Conservation (phyloP, 2,329 filamentous ascomycete genomes). For the Knufia petricola region DNA sequence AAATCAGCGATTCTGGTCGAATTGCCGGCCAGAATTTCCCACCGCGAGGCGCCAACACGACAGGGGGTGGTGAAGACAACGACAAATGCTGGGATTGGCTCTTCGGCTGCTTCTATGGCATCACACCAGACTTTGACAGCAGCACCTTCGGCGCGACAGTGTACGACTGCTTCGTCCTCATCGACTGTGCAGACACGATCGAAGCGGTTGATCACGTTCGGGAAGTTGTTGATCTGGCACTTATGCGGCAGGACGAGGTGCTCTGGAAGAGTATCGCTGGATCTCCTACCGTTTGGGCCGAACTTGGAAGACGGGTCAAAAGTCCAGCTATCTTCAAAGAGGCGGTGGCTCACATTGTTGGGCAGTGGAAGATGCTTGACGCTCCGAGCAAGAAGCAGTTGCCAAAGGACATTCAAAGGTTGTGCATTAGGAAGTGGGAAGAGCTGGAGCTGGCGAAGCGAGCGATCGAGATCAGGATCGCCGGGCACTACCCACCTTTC, state of each 20-base stretch:
- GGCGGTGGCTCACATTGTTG: constrained; percentile 26
- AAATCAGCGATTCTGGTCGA: constrained; percentile 1
- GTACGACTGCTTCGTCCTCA: constrained; percentile 32
- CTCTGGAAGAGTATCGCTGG: constrained; percentile 37
- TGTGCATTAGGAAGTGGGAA: constrained; percentile 23
- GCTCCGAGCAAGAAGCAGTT: constrained; percentile 19
- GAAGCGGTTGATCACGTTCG: constrained; percentile 34
- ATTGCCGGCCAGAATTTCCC: constrained; percentile 4
- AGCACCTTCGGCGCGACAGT: constrained; percentile 32
- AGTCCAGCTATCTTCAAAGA: constrained; percentile 34
- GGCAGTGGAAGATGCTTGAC: constrained; percentile 24
- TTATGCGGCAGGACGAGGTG: constrained; percentile 38
- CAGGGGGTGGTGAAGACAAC: constrained; percentile 30
- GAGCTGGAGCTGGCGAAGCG: constrained; percentile 24
- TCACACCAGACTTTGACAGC: constrained; percentile 33
- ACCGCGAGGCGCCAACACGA: constrained; percentile 14
- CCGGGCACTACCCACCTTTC: constrained; percentile 30
- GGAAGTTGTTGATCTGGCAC: constrained; percentile 38
- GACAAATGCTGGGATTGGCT: constrained; percentile 34
- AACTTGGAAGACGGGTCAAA: constrained; percentile 37
- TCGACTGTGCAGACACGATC: constrained; percentile 40
- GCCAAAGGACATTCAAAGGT: constrained; percentile 15
- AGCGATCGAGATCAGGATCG: constrained; percentile 24
- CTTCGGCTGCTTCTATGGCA: constrained; percentile 39
- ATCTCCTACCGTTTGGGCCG: constrained; percentile 38